A percentile compares a stretch with the other conserved stretches of the same genome.
Conservation (phyloP, 1,284 basidiomycete genomes). For the Somion occarium region DNA sequence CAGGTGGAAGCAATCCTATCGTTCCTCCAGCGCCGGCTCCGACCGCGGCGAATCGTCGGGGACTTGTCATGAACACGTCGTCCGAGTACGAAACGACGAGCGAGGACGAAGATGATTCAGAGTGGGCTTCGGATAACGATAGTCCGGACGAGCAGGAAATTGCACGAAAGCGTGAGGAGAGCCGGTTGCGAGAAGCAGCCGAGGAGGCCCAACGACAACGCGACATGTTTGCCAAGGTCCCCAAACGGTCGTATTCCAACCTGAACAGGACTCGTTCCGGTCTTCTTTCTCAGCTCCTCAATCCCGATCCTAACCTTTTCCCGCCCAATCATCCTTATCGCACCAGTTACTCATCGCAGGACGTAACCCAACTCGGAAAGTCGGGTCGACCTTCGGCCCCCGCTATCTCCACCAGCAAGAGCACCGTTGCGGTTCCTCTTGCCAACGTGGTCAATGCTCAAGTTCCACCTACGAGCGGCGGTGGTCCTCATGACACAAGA, state of each 20-base stretch:
- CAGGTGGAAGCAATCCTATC: neutral
- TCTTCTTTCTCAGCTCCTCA: conserved; percentile 61
- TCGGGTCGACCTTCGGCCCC: conserved; percentile 8
- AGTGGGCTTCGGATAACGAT: conserved; percentile 51
- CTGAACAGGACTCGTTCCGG: conserved; percentile 53
- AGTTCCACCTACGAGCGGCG: conserved; percentile 16
- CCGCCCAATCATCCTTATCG: conserved; percentile 57
- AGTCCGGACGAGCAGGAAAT: conserved; percentile 31
- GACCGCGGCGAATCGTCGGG: conserved; percentile 17
- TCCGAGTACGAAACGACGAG: conserved; percentile 34
- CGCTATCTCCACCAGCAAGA: conserved; percentile 54
- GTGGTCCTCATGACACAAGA: conserved; percentile 15
- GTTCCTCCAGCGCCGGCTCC: neutral
- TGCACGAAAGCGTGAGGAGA: conserved; percentile 27
- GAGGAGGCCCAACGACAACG: conserved; percentile 64
- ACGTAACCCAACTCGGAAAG: conserved; percentile 30
- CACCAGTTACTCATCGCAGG: conserved; percentile 44
- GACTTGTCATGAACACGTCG: conserved; percentile 28
- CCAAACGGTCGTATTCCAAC: conserved; percentile 60
- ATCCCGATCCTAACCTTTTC: conserved; percentile 60
- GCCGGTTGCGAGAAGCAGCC: conserved; percentile 39
- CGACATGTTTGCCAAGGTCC: conserved; percentile 76
- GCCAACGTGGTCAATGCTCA: conserved; percentile 51
- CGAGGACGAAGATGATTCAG: conserved; percentile 47
- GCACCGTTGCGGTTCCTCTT: conserved; percentile 58